A percentile compares a stretch with the other conserved stretches of the same genome.
These are phyloP conservation scores for Hanseniaspora lindneri DNA, from an alignment of 805 yeast genomes.

Conservation along the genomic window DNA sequence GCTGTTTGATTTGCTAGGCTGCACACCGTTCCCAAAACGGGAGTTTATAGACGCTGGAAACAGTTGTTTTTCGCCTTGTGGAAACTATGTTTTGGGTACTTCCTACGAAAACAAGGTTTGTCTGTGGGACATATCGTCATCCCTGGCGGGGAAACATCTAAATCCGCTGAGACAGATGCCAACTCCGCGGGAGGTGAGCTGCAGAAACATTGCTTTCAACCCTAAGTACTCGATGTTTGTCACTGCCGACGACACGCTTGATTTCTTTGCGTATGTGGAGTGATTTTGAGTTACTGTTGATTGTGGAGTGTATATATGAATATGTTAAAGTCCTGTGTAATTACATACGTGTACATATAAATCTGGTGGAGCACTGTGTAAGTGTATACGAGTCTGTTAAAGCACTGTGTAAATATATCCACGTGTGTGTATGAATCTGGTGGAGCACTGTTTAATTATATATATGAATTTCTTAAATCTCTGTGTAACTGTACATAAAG, in stretches of 20 bases:
- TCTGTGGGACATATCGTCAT: constrained; percentile 39
- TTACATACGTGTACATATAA: too few species aligned
- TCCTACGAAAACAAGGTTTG: constrained; percentile 42
- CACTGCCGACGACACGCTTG: constrained; percentile 31
- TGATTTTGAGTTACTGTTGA: too few species aligned
- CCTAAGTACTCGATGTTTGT: constrained; percentile 33
- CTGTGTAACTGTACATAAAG: too few species aligned
- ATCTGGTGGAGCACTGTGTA: too few species aligned
- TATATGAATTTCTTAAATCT: too few species aligned
- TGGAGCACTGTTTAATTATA: too few species aligned
- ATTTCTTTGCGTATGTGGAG: constrained; percentile 25
- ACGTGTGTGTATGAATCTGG: too few species aligned
- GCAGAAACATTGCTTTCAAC: constrained; percentile 33
- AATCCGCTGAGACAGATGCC: constrained; percentile 24
- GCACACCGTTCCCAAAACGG: constrained; percentile 35
- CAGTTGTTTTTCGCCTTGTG: constrained; percentile 56
- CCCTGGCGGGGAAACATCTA: constrained; percentile 24
- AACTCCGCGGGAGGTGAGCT: constrained; percentile 29
- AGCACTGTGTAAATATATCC: too few species aligned
- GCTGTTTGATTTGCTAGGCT: constrained; percentile 38
- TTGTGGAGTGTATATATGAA: too few species aligned
- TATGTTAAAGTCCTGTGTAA: too few species aligned
- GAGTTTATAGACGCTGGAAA: constrained; percentile 43
- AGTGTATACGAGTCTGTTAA: too few species aligned
- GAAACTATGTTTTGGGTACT: constrained; percentile 49